A percentile compares a stretch with the other conserved stretches of the same genome.
phyloP scores from a whole-genome alignment of 2,329 filamentous ascomycete genomes.

The Pseudogymnoascus sp. region DNA sequence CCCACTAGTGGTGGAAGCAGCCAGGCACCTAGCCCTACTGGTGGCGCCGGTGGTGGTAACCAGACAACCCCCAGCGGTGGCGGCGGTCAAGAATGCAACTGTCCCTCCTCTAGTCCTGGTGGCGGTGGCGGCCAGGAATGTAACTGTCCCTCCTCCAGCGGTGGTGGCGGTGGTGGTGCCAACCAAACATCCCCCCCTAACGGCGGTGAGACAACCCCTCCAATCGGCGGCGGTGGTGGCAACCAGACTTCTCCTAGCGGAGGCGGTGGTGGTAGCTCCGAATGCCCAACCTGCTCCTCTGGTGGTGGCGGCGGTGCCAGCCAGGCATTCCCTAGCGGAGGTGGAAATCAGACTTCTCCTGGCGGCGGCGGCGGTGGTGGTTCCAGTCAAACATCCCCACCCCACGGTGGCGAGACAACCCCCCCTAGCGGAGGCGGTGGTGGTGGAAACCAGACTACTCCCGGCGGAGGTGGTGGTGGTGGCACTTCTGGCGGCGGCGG shows the following conservation, averaged over 20 bases:
- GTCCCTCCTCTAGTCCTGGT: neutral
- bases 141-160: neutral
- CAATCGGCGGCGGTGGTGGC: neutral
- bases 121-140: neutral
- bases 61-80: neutral
- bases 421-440: neutral
- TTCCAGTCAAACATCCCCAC: neutral
- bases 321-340: too few relatives aligned
- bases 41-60: neutral
- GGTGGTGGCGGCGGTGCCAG: neutral
- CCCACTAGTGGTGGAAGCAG: neutral
- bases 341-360: neutral
- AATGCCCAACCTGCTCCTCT: neutral
- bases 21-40: neutral
- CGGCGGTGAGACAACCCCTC: neutral
- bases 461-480: too few relatives aligned
- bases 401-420: too few relatives aligned
- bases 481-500: too few relatives aligned
- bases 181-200: neutral
- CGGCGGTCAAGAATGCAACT: neutral
- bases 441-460: neutral
- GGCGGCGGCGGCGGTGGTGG: neutral
- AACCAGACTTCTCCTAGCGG: neutral
- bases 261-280: too few relatives aligned
- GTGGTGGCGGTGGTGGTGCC: neutral